Base-by-base conservation (phyloP, 2,329 filamentous ascomycete genomes). In the Mollisia scopiformis region DNA sequence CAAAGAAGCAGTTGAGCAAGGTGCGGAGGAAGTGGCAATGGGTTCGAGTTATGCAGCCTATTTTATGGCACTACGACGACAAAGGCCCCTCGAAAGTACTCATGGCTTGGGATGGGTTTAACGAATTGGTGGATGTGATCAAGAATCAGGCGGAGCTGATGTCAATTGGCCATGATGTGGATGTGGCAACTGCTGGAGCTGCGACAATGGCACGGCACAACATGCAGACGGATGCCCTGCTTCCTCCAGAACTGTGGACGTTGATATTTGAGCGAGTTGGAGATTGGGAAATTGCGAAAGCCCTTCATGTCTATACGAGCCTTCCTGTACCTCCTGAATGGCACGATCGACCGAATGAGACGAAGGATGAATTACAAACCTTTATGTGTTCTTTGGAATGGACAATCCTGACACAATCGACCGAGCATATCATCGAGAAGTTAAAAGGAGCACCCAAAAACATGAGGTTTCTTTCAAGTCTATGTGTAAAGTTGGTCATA, bases 201-300 rank as follows among this genome's bases (percentile, higher is more conserved):
- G 69, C 66, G 41, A 79, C 82, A 28, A 76, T 81, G 28, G 78
- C 79, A 49, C 74, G 77, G 62, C 73, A 77, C 43, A 77, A 77
- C 30, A 71, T 73, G 52, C 76, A 74, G 62, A 75, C 74, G 25
- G 65, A 72, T 62, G 62, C 71, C 49, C 79, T 79, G 43, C 79
- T 98, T 1, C 94, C 94, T 0, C 87, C 90, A 0, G 94, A 98
- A 75, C 84, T 97, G 39, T 97, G 93, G 92, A 89, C 89, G 31
- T 89, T 94, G 59, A 90, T 98, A 51, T 86, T 97, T 46, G 91
- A 96, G 66, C 87, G 89, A 64, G 86, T 93, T 0, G 87, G 87
- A 46, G 94, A 98, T 74, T 98, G 94, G 94, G 94, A 97, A 76
- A 81, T 96, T 21, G 90, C 94, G 10, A 88, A 88, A 66, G 89